Conservation (phyloP, 139 green algal species). For the Tetraselmis striata region DNA sequence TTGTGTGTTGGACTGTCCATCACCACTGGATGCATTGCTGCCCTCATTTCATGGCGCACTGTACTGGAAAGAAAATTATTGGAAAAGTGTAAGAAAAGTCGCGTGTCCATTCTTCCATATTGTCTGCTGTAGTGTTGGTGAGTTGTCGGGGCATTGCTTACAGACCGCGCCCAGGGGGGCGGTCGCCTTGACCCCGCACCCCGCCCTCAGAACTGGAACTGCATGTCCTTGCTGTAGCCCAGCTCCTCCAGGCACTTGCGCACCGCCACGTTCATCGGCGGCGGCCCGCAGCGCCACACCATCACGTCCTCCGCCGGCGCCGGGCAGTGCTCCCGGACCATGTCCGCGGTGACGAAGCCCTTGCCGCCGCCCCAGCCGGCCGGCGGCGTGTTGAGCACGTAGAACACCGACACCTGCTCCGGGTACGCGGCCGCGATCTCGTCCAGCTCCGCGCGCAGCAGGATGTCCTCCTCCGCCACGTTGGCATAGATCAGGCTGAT, state of each 20-base stretch:
- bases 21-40: too few species aligned
- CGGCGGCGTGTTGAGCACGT: slow-evolving; percentile 54
- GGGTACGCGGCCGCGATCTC: slow-evolving; percentile 42
- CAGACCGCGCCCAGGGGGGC: too few species aligned
- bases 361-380: slow-evolving; percentile 55
- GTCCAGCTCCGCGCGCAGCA: slow-evolving; percentile 70
- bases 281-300: slow-evolving; percentile 77
- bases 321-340: slow-evolving; percentile 62
- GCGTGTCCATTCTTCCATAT: too few species aligned
- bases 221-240: slow-evolving; percentile 62
- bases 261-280: slow-evolving; percentile 86
- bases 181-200: too few species aligned
- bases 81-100: too few species aligned
- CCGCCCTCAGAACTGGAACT: slow-evolving; percentile 86
- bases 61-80: too few species aligned
- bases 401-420: slow-evolving; percentile 42
- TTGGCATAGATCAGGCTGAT: slow-evolving; percentile 84
- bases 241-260: slow-evolving; percentile 58
- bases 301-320: slow-evolving; percentile 37
- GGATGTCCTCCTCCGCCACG: slow-evolving; percentile 81
- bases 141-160: too few species aligned
- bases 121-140: too few species aligned
- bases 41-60: too few species aligned
- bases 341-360: slow-evolving; percentile 72
- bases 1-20: too few species aligned